A percentile compares a stretch with the other conserved stretches of the same genome.
These are phyloP conservation scores for Aspergillus neotritici DNA, from an alignment of 2,329 filamentous ascomycete species.

Conservation along the genomic window DNA sequence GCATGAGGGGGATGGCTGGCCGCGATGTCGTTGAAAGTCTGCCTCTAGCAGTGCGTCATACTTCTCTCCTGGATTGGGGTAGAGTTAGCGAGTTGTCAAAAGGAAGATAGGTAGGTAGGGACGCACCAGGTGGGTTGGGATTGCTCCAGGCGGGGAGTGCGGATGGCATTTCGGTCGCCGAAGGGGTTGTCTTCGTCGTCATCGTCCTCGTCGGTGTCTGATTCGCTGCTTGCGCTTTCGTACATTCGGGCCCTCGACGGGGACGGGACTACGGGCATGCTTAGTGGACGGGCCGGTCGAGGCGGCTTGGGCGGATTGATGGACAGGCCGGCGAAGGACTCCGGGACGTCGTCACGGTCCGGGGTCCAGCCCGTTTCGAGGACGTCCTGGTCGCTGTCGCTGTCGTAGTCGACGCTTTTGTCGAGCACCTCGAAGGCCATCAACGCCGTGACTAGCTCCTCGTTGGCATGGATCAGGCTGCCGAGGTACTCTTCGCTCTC, in stretches of 20 bases:
- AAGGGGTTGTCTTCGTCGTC: slow-evolving; percentile 86
- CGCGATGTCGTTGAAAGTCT: not conserved
- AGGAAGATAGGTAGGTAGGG: not conserved
- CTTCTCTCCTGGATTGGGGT: slow-evolving; percentile 22
- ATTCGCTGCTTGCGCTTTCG: slow-evolving; percentile 51
- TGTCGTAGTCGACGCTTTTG: slow-evolving; percentile 54
- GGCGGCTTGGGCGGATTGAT: slow-evolving; percentile 35
- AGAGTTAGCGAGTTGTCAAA: not conserved
- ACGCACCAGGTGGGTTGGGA: slow-evolving; percentile 32
- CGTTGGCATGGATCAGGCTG: slow-evolving; percentile 85
- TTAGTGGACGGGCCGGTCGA: slow-evolving; percentile 56
- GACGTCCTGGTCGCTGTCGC: slow-evolving; percentile 57
- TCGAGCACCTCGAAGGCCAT: slow-evolving; percentile 95
- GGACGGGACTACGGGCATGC: slow-evolving; percentile 37
- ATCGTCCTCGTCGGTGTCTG: slow-evolving; percentile 51
- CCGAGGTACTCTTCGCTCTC: slow-evolving; percentile 90
- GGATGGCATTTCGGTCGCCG: slow-evolving; percentile 67
- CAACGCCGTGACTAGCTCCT: slow-evolving; percentile 86
- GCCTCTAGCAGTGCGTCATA: slow-evolving; percentile 11
- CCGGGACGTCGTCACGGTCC: slow-evolving; percentile 22
- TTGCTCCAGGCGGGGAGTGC: slow-evolving; percentile 28
- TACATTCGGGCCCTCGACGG: slow-evolving; percentile 27
- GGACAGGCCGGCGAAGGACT: slow-evolving; percentile 31
- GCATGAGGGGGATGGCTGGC: not conserved
- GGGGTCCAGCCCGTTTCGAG: slow-evolving; percentile 26